Conservation (phyloP, 371 early-diverging fungal species). For the Dentiscutata heterogama region DNA sequence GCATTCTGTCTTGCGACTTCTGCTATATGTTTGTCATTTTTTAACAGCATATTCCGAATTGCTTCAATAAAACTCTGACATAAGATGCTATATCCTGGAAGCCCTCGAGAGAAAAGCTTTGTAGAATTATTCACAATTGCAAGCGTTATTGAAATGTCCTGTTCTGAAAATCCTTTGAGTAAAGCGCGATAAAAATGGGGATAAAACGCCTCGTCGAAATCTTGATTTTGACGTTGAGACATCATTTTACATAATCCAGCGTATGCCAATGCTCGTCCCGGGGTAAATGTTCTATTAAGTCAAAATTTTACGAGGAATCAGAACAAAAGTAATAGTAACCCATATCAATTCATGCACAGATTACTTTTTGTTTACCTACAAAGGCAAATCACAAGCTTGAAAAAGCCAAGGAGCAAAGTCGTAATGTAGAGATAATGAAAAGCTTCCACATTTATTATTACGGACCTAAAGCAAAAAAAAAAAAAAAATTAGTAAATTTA, state of each 20-base stretch:
- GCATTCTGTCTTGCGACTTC: constrained; percentile 36
- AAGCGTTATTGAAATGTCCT: constrained; percentile 63
- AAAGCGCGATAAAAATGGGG: constrained; percentile 75
- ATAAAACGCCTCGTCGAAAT: constrained; percentile 64
- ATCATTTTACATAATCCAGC: constrained; percentile 81
- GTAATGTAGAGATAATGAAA: constrained; percentile 69
- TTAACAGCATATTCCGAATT: constrained; percentile 64
- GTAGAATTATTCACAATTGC: constrained; percentile 75
- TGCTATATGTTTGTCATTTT: constrained; percentile 26
- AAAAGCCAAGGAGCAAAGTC: constrained; percentile 76
- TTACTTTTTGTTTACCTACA: constrained; percentile 51
- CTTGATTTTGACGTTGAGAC: constrained; percentile 74
- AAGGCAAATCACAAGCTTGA: constrained; percentile 69
- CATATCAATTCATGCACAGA: no score
- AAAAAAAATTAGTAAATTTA: constrained; percentile 1
- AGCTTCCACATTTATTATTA: constrained; percentile 62
- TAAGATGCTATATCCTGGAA: constrained; percentile 76
- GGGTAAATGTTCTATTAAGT: constrained; percentile 59
- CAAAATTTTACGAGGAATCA: no score
- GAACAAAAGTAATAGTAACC: no score
- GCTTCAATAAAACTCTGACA: constrained; percentile 73
- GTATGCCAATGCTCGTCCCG: constrained; percentile 69
- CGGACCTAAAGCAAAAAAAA: constrained; percentile 57
- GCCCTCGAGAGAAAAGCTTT: constrained; percentile 66
- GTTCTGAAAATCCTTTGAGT: constrained; percentile 66